phyloP scores from a whole-genome alignment of 1,284 basidiomycete genomes.

The Lignosus rhinocerotis region DNA sequence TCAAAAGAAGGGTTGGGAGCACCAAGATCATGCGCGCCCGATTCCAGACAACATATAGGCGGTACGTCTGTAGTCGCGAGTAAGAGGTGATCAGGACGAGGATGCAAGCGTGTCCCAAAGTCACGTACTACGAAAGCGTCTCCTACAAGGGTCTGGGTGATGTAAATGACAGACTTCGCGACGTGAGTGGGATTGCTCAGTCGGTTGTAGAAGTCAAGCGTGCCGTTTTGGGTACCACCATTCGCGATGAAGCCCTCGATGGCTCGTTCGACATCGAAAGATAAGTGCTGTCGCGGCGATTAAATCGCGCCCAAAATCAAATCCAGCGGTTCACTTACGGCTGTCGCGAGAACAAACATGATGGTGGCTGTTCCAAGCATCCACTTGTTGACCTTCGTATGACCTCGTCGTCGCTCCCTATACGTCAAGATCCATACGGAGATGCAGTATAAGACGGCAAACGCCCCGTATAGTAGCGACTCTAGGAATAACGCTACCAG shows the following conservation, averaged over 20 bases:
- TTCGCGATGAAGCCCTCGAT: conserved; percentile 6
- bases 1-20: conserved; percentile 4
- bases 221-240: conserved; percentile 4
- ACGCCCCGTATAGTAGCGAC: too few relatives aligned
- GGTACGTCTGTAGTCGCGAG: conserved; percentile 4
- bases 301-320: too few relatives aligned
- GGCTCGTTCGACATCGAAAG: conserved; percentile 11
- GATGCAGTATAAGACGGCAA: too few relatives aligned
- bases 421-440: too few relatives aligned
- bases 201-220: conserved; percentile 1
- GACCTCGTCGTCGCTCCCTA: too few relatives aligned
- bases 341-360: too few relatives aligned
- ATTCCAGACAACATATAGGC: conserved; percentile 12
- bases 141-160: conserved; percentile 14
- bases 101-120: not conserved
- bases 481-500: too few relatives aligned
- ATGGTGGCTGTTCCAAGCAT: too few relatives aligned
- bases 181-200: conserved; percentile 8
- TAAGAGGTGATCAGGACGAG: not conserved
- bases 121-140: conserved; percentile 12
- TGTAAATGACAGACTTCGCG: conserved; percentile 9
- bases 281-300: not conserved
- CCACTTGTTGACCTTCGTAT: too few relatives aligned
- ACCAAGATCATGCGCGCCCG: conserved; percentile 1
- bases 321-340: too few relatives aligned